A percentile compares a stretch with the other conserved stretches of the same genome.
Conservation (phyloP, 2,329 filamentous ascomycete genomes). For the Fusarium duplospermum region DNA sequence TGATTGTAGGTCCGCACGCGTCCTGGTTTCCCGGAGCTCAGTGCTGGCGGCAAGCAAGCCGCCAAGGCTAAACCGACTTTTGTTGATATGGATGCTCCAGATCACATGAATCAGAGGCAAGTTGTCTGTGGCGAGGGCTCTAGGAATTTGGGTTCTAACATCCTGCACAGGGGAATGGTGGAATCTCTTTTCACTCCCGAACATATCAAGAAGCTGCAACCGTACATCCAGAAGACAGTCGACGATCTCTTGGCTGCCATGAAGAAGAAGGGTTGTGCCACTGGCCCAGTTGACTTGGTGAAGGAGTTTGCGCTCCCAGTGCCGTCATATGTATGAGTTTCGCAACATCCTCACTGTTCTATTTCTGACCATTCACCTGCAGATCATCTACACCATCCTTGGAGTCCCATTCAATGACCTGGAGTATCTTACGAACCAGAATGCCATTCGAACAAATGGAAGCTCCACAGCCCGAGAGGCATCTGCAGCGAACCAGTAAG, state of each 20-base stretch:
- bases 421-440: constrained; percentile 58
- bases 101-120: constrained; percentile 59
- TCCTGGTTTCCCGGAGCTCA: constrained; percentile 60
- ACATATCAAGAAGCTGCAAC: constrained; percentile 54
- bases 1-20: constrained; percentile 50
- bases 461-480: constrained; percentile 60
- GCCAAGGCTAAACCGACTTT: constrained; percentile 62
- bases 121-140: neutral
- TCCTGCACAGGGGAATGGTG: constrained; percentile 54
- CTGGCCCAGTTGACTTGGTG: constrained; percentile 57
- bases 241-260: constrained; percentile 56
- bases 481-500: constrained; percentile 56
- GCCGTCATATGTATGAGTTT: constrained; percentile 55
- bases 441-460: constrained; percentile 59
- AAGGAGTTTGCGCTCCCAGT: constrained; percentile 60
- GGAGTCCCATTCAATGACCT: constrained; percentile 61
- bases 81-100: constrained; percentile 62
- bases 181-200: constrained; percentile 55
- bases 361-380: neutral
- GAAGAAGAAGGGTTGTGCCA: constrained; percentile 48
- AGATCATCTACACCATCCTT: constrained; percentile 63
- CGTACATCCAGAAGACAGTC: constrained; percentile 60
- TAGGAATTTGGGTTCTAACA: neutral
- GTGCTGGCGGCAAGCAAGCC: constrained; percentile 58
- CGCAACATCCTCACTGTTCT: neutral